These are phyloP conservation scores for Kregervanrija pseudodelftensis DNA, from an alignment of 805 yeast genomes.

Conservation along the genomic window DNA sequence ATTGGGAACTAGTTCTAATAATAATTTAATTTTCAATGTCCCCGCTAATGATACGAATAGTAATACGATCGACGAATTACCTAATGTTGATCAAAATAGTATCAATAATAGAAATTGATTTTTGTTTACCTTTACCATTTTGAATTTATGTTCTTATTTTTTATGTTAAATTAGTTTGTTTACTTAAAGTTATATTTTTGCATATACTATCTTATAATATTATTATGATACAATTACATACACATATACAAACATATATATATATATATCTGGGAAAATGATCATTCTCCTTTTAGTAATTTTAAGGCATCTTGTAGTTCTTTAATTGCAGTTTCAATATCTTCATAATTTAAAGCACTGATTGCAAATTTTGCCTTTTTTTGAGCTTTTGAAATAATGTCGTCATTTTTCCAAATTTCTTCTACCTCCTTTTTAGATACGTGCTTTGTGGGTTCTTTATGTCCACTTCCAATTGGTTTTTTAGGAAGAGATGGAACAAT, in stretches of 20 bases:
- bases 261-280: not conserved
- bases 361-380: conserved; percentile 69
- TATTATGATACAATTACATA: too few species aligned
- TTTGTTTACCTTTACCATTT: not conserved
- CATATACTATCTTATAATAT: too few species aligned
- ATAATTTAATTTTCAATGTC: too few species aligned
- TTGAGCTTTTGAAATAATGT: conserved; percentile 52
- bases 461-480: not conserved
- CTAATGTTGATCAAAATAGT: too few species aligned
- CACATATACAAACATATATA: too few species aligned
- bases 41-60: too few species aligned
- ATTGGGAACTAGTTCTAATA: too few species aligned
- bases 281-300: conserved; percentile 25
- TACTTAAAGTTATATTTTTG: too few species aligned
- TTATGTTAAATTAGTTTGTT: too few species aligned
- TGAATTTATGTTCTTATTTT: not conserved
- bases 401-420: conserved; percentile 48
- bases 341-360: conserved; percentile 75
- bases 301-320: conserved; percentile 52
- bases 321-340: conserved; percentile 55
- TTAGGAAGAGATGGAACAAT: conserved; percentile 1
- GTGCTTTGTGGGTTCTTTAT: conserved; percentile 2
- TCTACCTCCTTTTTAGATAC: conserved; percentile 33
- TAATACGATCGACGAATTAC: too few species aligned
- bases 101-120: not conserved